Conservation (phyloP, 2,329 filamentous ascomycete genomes). For the Fusarium sp. region DNA sequence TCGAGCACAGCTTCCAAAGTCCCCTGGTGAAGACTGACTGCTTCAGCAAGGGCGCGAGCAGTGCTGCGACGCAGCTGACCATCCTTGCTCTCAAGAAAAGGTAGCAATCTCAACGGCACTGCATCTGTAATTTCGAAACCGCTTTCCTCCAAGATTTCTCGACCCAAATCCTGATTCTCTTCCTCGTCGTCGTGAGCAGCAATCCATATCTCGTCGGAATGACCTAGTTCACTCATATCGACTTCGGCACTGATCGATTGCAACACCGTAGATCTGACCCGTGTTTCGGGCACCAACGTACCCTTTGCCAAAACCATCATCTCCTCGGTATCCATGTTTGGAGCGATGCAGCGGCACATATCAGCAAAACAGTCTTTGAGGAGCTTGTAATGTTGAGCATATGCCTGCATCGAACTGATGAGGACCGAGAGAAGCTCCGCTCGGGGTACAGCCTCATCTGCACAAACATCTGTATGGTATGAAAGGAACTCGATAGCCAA, state of each 20-base stretch:
- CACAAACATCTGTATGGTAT: slow-evolving; percentile 85
- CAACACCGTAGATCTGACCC: slow-evolving; percentile 84
- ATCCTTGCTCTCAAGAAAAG: slow-evolving; percentile 84
- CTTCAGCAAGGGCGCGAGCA: slow-evolving; percentile 82
- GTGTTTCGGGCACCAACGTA: slow-evolving; percentile 79
- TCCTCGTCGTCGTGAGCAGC: slow-evolving; percentile 90
- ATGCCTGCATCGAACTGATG: slow-evolving; percentile 85
- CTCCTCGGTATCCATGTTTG: slow-evolving; percentile 80
- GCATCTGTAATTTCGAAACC: slow-evolving; percentile 75
- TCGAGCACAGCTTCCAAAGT: slow-evolving; percentile 71
- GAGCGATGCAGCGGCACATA: slow-evolving; percentile 83
- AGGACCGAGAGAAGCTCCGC: slow-evolving; percentile 77
- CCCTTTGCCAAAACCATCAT: slow-evolving; percentile 81
- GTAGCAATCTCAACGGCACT: slow-evolving; percentile 74
- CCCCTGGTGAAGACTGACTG: slow-evolving; percentile 69
- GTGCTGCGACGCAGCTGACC: slow-evolving; percentile 85
- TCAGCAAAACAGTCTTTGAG: slow-evolving; percentile 93
- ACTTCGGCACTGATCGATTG: slow-evolving; percentile 93
- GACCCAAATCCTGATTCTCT: slow-evolving; percentile 85
- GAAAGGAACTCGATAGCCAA: slow-evolving; percentile 88
- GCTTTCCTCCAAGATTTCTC: slow-evolving; percentile 95
- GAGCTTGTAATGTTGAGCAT: slow-evolving; percentile 93
- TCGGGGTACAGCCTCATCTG: slow-evolving; percentile 80
- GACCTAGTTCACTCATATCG: slow-evolving; percentile 86
- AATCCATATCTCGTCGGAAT: slow-evolving; percentile 92